Percentiles rank a stretch among this genome's conserved stretches.
phyloP scores from a whole-genome alignment of 208 protist genomes.

The Trichomonas tenax region DNA sequence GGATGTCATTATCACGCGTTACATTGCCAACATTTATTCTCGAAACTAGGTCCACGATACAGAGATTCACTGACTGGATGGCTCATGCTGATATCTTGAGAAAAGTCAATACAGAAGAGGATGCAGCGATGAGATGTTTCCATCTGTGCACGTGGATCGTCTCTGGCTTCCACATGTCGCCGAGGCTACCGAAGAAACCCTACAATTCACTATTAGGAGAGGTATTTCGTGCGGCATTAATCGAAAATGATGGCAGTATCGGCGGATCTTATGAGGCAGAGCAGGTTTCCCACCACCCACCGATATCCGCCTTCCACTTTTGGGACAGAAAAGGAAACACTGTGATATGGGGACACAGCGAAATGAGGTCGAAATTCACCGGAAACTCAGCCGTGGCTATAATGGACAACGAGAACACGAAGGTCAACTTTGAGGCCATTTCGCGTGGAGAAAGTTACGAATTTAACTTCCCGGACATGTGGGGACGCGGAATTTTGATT shows the following conservation, averaged over 20 bases:
- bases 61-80: slow-evolving; percentile 58
- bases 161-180: background rate
- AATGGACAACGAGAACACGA: background rate
- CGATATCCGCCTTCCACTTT: slow-evolving; percentile 54
- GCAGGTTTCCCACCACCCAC: slow-evolving; percentile 63
- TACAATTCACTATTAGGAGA: slow-evolving; percentile 70
- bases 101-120: slow-evolving; percentile 9
- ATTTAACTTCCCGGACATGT: slow-evolving; percentile 14
- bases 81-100: slow-evolving; percentile 37
- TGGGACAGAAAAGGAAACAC: background rate
- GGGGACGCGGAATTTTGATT: background rate
- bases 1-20: slow-evolving; percentile 53
- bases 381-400: background rate
- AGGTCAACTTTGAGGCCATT: background rate
- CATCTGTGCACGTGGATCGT: slow-evolving; percentile 29
- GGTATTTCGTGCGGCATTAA: slow-evolving; percentile 45
- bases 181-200: slow-evolving; percentile 45
- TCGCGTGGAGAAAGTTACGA: background rate
- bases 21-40: slow-evolving; percentile 64
- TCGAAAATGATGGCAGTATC: slow-evolving; percentile 35
- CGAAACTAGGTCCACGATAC: slow-evolving; percentile 62
- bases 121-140: slow-evolving; percentile 25
- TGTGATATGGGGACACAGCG: background rate
- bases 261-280: slow-evolving; percentile 28
- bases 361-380: background rate